Conservation (phyloP, 2,329 filamentous ascomycete species). For the Stylonectria norvegica region DNA sequence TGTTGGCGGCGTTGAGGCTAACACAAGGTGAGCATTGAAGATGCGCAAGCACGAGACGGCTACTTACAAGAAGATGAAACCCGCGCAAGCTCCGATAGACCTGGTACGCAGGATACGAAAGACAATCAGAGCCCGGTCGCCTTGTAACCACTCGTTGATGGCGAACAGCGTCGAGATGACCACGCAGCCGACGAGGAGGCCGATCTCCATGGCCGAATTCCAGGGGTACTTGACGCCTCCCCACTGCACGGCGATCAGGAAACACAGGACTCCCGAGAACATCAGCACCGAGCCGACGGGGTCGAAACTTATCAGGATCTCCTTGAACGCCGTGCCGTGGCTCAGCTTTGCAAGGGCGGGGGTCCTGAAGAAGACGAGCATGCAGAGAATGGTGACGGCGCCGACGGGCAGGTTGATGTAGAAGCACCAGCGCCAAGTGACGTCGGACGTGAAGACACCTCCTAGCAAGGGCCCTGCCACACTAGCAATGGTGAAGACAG, state of each 20-base stretch:
- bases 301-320: constrained; percentile 45
- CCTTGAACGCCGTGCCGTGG: constrained; percentile 27
- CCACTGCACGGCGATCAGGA: constrained; percentile 43
- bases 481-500: constrained; percentile 27
- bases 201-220: constrained; percentile 36
- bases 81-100: constrained; percentile 24
- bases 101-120: constrained; percentile 35
- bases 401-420: constrained; percentile 33
- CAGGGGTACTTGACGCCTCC: constrained; percentile 40
- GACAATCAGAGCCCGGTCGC: constrained; percentile 23
- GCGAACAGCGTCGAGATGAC: constrained; percentile 31
- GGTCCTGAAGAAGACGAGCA: constrained; percentile 35
- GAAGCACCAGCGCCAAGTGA: constrained; percentile 33
- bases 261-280: constrained; percentile 38
- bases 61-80: constrained; percentile 32
- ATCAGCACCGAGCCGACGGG: constrained; percentile 39
- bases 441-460: constrained; percentile 30
- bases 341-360: constrained; percentile 34
- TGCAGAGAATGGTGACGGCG: constrained; percentile 25
- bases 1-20: constrained; percentile 31
- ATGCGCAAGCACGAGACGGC: neutral
- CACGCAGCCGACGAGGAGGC: constrained; percentile 34
- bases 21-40: too few species aligned
- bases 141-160: constrained; percentile 35
- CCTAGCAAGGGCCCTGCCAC: constrained; percentile 31